Evolutionary conservation across 108 stramenopile species (phyloP), one percentile per base, ranked within the genome.

Genomic region (Stephanodiscus minutulus): DNA sequence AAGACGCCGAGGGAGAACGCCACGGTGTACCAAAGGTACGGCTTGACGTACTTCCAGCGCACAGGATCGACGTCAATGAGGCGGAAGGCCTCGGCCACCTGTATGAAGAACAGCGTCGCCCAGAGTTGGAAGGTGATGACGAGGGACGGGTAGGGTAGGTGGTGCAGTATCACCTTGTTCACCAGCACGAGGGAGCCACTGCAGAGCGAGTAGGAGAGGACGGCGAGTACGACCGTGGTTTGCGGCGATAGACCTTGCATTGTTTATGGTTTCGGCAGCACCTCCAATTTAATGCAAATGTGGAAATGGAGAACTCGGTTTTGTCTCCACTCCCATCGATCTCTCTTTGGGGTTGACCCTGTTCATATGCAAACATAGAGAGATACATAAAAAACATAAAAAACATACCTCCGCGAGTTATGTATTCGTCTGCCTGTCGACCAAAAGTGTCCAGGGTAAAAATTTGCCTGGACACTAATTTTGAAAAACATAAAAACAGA

Each of bases 1-100:
- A 77, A 91, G 1, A 95, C 91, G 7, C 94, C 91, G 17, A 84
- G 29, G 27, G 91, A 84, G 78, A 96, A 95, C 36, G 87, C 86
- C 17, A 95, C 73, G 20, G 88, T 90, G 68, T 94, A 93, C 3
- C 81, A 61, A 27, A 91, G 57, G 60, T 96, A 95, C 22, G 94
- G 90, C 55, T 83, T 77, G 53, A 95, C 87, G 62, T 78, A 83
- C 43, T 83, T 67, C 87, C 88, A 91, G 61, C 78, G 60, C 24
- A 95, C 47, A 8, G 83, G 73, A 79, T 95, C 94, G 15, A 90
- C 81, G 10, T 77, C 58, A 7, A 91, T 60, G n/a, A 72, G 20
- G 21, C 78, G 74, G 58, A 76, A 65, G 33, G 64, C 67, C 18
- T 86, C 73, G 8, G 80, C 86, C 7, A 76, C 55, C 52, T 84